A percentile compares a stretch with the other conserved stretches of the same genome.
phyloP scores from a whole-genome alignment of 2,329 filamentous ascomycete genomes.

The Sporothrix schenckii region DNA sequence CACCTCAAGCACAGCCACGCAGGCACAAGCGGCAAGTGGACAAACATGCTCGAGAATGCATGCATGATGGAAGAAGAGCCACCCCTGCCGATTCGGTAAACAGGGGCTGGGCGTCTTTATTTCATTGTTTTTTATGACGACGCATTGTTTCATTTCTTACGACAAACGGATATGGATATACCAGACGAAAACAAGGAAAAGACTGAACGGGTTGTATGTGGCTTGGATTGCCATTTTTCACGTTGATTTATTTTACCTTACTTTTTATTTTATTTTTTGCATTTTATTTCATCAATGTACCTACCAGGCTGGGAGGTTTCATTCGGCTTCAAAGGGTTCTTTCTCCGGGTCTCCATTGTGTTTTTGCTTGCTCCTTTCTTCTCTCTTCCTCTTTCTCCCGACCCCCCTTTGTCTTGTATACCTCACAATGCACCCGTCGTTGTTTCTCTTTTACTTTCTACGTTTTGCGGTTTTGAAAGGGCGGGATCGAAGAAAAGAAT shows the following conservation, averaged over 20 bases:
- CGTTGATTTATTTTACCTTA: neutral
- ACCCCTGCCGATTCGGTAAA: constrained; percentile 50
- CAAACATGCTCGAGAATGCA: constrained; percentile 93
- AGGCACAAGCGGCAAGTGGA: constrained; percentile 97
- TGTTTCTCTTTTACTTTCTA: neutral
- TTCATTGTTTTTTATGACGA: neutral
- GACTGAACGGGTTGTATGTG: neutral
- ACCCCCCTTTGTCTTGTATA: too few relatives aligned
- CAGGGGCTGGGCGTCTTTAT: neutral
- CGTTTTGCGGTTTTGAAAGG: too few relatives aligned
- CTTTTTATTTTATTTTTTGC: neutral
- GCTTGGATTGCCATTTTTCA: constrained; percentile 13
- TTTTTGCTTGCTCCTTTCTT: constrained; percentile 19
- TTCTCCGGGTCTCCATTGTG: neutral
- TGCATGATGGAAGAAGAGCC: constrained; percentile 91
- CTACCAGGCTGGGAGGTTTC: neutral
- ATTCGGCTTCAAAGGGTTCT: constrained; percentile 17
- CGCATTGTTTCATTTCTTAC: constrained; percentile 13
- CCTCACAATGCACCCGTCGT: neutral
- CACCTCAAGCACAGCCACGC: constrained; percentile 97
- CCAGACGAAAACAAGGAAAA: neutral
- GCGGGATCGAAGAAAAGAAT: too few relatives aligned
- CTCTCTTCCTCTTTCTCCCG: neutral
- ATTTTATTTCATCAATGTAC: neutral
- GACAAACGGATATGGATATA: constrained; percentile 16